These are phyloP conservation scores for Claviceps pusilla DNA, from an alignment of 2,329 filamentous ascomycete genomes.

Conservation along the genomic window DNA sequence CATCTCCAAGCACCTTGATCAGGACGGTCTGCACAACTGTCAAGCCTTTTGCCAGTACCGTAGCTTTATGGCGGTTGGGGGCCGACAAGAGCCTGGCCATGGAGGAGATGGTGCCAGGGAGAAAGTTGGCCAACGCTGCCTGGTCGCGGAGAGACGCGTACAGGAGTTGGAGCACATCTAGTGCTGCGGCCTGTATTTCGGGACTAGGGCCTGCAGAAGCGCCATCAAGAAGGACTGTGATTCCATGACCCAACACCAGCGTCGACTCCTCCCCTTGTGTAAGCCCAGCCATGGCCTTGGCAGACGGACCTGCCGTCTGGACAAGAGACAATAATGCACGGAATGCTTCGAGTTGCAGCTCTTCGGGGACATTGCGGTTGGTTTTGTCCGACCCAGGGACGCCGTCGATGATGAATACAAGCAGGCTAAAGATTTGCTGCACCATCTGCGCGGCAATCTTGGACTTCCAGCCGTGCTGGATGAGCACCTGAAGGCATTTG, in stretches of 20 bases:
- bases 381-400: conserved; percentile 38
- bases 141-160: conserved; percentile 52
- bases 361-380: conserved; percentile 42
- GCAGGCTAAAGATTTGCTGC: conserved; percentile 71
- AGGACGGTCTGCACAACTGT: conserved; percentile 41
- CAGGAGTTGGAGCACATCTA: conserved; percentile 48
- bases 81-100: conserved; percentile 61
- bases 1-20: conserved; percentile 40
- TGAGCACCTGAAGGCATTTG: conserved; percentile 57
- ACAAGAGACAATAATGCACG: conserved; percentile 55
- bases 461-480: conserved; percentile 64
- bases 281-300: conserved; percentile 32
- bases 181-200: conserved; percentile 56
- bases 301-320: conserved; percentile 36
- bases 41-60: conserved; percentile 49
- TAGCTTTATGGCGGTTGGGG: conserved; percentile 40
- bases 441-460: conserved; percentile 57
- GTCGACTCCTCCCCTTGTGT: conserved; percentile 46
- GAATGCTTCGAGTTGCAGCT: conserved; percentile 58
- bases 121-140: conserved; percentile 66
- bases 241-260: conserved; percentile 65
- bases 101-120: conserved; percentile 75
- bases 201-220: conserved; percentile 49
- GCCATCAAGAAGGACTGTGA: conserved; percentile 66
- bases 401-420: conserved; percentile 68